These are phyloP conservation scores for Acanthamoeba healyi DNA, from an alignment of 208 protist species.

Conservation along the genomic window DNA sequence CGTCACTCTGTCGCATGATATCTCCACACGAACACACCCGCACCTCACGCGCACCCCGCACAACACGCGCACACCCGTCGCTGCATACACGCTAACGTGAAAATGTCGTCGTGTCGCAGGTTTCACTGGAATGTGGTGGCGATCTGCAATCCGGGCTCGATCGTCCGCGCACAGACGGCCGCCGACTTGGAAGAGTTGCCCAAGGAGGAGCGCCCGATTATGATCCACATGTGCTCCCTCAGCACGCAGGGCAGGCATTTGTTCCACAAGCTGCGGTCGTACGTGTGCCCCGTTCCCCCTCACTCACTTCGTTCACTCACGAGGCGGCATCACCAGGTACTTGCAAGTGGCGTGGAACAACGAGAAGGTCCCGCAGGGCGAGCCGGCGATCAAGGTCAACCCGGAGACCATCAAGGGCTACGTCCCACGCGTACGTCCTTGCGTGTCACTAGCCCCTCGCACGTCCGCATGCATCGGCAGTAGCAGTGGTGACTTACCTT, in stretches of 20 bases:
- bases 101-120: neutral
- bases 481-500: neutral
- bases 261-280: neutral
- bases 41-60: neutral
- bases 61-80: neutral
- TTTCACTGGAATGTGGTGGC: slow-evolving; percentile 36
- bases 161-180: neutral
- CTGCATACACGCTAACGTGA: no score
- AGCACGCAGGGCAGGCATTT: neutral
- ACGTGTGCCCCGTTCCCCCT: neutral
- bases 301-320: neutral
- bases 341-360: neutral
- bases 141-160: slow-evolving; percentile 12
- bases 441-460: neutral
- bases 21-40: no score
- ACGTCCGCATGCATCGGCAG: neutral
- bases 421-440: no score
- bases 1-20: no score
- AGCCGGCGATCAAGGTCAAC: neutral
- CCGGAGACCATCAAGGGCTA: no score
- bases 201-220: neutral
- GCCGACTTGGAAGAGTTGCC: slow-evolving; percentile 10
- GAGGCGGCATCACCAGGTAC: neutral
- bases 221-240: slow-evolving; percentile 53
- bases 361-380: neutral